phyloP scores from a whole-genome alignment of 768 basidiomycete species.

The Boletus barrowsii region DNA sequence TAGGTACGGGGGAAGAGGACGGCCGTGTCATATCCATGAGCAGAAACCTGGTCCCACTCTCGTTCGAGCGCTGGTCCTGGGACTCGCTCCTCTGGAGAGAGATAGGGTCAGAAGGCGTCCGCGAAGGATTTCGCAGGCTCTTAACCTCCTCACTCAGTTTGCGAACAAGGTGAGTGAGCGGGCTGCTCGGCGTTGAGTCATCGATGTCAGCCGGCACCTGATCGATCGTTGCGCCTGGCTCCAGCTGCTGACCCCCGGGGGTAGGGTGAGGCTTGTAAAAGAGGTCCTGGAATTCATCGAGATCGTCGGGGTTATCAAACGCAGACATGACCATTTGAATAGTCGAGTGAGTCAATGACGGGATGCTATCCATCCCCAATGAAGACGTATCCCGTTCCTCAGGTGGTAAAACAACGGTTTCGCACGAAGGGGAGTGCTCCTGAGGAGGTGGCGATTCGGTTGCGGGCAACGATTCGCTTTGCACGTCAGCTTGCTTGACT shows the following conservation, averaged over 20 bases:
- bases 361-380: conserved; percentile 4
- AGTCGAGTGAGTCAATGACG: conserved; percentile 38
- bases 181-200: conserved; percentile 33
- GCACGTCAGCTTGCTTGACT: neutral
- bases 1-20: conserved; percentile 16
- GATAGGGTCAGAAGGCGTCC: conserved; percentile 10
- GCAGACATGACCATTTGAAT: conserved; percentile 38
- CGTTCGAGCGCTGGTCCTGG: conserved; percentile 10
- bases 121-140: conserved; percentile 18
- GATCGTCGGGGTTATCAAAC: conserved; percentile 58
- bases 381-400: conserved; percentile 33
- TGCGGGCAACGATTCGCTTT: neutral
- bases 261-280: conserved; percentile 53
- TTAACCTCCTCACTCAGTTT: conserved; percentile 39
- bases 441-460: neutral
- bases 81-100: conserved; percentile 9
- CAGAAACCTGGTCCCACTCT: conserved; percentile 10
- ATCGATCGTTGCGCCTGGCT: neutral
- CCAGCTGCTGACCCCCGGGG: neutral
- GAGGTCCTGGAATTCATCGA: conserved; percentile 71
- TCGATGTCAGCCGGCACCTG: conserved; percentile 31
- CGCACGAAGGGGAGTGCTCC: neutral
- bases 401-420: conserved; percentile 25
- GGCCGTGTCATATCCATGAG: conserved; percentile 16
- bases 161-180: conserved; percentile 37